phyloP scores from a whole-genome alignment of 805 yeast species.

The Candida loeiensis region DNA sequence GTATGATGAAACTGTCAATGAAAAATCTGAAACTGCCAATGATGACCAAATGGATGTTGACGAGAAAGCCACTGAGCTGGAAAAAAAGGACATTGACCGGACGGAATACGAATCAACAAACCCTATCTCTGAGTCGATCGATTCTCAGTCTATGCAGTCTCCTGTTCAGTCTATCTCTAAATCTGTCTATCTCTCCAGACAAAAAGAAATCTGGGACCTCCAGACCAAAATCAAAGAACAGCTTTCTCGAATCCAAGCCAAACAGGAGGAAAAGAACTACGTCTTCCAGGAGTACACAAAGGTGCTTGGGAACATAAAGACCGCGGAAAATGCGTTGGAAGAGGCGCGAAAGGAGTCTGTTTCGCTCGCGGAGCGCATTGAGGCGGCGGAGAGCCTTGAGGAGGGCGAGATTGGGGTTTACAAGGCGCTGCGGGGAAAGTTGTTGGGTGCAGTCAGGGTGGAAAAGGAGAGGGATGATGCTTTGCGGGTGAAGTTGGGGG shows the following conservation, averaged over 20 bases:
- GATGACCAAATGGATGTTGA: constrained; percentile 15
- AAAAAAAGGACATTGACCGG: no score
- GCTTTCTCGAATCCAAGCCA: constrained; percentile 43
- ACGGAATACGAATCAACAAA: no score
- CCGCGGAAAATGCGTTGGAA: constrained; percentile 34
- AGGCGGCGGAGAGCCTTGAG: constrained; percentile 13
- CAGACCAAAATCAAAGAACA: constrained; percentile 44
- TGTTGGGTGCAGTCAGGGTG: constrained; percentile 20
- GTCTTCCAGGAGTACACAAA: constrained; percentile 56
- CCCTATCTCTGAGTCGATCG: no score
- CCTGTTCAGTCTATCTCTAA: constrained; percentile 20
- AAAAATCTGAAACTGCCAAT: constrained; percentile 6
- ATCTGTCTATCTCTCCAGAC: constrained; percentile 25
- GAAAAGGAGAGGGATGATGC: constrained; percentile 23
- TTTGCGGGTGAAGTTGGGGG: constrained; percentile 27
- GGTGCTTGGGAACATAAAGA: constrained; percentile 48
- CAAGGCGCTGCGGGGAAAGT: constrained; percentile 17
- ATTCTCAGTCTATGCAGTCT: no score
- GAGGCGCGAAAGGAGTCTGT: constrained; percentile 17
- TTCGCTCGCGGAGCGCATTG: constrained; percentile 18
- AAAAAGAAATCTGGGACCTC: constrained; percentile 42
- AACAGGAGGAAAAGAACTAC: constrained; percentile 58
- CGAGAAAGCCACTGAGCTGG: no score
- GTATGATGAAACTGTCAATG: constrained; percentile 5
- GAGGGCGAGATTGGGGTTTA: constrained; percentile 16